These are phyloP conservation scores for Eucalyptus cloeziana DNA, from an alignment of 345 rosid genomes.

Conservation along the genomic window DNA sequence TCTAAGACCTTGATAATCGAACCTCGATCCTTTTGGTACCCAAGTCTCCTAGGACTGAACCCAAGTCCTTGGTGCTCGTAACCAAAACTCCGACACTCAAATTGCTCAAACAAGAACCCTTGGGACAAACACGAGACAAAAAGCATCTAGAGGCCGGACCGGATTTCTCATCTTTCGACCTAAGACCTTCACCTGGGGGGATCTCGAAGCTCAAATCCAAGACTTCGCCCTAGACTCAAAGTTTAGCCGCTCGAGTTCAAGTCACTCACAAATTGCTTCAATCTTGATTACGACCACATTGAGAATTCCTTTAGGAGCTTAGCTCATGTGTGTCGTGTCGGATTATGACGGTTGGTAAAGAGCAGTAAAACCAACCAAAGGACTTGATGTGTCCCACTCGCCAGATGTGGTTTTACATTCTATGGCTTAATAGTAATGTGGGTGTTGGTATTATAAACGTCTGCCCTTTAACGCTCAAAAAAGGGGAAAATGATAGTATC, in stretches of 20 bases:
- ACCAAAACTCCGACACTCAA: not conserved
- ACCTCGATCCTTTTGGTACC: not conserved
- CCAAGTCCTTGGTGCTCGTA: not conserved
- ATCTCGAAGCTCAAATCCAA: not conserved
- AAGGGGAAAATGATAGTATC: not conserved
- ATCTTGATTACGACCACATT: not conserved
- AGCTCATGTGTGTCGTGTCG: not conserved
- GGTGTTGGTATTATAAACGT: not conserved
- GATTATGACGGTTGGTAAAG: not conserved
- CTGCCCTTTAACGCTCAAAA: not conserved
- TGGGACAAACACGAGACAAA: not conserved
- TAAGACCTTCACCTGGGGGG: not conserved
- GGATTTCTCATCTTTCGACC: not conserved
- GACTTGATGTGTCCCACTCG: not conserved
- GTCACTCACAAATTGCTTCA: not conserved
- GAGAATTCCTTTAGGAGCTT: not conserved
- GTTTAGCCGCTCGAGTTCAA: not conserved
- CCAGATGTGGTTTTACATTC: not conserved
- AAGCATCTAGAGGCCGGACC: not conserved
- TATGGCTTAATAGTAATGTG: not conserved
- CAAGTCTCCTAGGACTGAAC: not conserved
- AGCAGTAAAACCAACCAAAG: not conserved
- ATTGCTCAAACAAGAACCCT: not conserved
- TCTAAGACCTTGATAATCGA: not conserved
- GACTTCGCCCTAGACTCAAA: not conserved